Conservation (phyloP, 1,139 yeast genomes). For the Scheffersomyces insectosa region DNA sequence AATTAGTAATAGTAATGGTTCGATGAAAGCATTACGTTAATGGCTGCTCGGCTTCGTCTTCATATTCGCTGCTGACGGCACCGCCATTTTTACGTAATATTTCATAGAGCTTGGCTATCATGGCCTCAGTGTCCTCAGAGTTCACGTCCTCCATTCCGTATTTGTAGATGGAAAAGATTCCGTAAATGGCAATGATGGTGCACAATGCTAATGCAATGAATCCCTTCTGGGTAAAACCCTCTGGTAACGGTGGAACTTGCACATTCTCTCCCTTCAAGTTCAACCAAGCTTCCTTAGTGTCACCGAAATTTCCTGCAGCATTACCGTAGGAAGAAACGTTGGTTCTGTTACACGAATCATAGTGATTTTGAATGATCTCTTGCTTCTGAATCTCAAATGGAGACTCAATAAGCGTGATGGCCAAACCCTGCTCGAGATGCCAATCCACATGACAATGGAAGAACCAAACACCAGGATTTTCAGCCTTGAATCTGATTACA, state of each 20-base stretch:
- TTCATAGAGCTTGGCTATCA: conserved; percentile 12
- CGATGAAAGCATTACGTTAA: too few relatives aligned
- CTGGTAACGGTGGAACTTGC: conserved; percentile 60
- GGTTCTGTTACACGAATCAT: conserved; percentile 55
- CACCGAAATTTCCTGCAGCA: conserved; percentile 60
- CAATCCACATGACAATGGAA: conserved; percentile 96
- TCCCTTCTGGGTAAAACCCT: conserved; percentile 69
- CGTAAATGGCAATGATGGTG: conserved; percentile 57
- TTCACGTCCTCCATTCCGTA: conserved; percentile 66
- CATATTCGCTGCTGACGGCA: background rate
- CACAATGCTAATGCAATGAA: conserved; percentile 63
- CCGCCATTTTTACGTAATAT: conserved; percentile 11
- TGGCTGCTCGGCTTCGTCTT: background rate
- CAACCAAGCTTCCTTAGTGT: conserved; percentile 41
- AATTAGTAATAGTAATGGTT: too few relatives aligned
- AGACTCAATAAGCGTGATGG: conserved; percentile 70
- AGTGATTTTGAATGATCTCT: conserved; percentile 43
- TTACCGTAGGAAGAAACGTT: conserved; percentile 57
- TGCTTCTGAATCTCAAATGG: conserved; percentile 54
- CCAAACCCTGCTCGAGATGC: conserved; percentile 90
- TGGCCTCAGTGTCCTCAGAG: conserved; percentile 40
- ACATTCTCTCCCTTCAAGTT: conserved; percentile 57
- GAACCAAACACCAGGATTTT: conserved; percentile 90
- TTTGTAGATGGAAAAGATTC: conserved; percentile 53
- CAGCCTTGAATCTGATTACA: conserved; percentile 69